Base-by-base conservation (phyloP, 2,329 filamentous ascomycete species). In the Geosmithia flava region DNA sequence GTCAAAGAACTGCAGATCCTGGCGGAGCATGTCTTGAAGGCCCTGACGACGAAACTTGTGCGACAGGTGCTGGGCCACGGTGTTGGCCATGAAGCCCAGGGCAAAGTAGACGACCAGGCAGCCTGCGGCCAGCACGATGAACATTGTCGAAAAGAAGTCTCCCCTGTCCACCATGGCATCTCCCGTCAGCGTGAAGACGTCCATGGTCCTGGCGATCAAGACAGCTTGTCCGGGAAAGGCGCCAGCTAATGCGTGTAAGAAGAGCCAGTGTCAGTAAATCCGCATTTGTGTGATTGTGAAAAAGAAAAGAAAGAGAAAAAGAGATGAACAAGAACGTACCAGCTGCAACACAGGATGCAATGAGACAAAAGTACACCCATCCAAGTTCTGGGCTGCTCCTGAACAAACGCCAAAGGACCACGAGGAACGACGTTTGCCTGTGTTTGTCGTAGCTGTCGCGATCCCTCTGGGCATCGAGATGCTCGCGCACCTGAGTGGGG, bases 1-100 rank as follows among this genome's bases (percentile, higher is more conserved):
- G 63, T 97, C 93, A 56, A 96, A 98, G 64, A 90, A 97, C 27
- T 81, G 72, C 50, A 97, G 90, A 53, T 97, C 93, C 65, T 97
- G 91, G 53, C 90, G 85, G 47, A 97, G 78, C 70, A 97, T 88
- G 20, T 83, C 75, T 30, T 90, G 77, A 71, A 98, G 96, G 7
- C 89, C 85, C 49, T 73, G 74, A 62, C 93, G 81, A 56, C 93
- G 80, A 1, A 91, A 87, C 90, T 58, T 81, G 81, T 17, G 88
- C 90, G 56, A 97, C 90, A 47, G 23, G 48, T 56, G 57, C 52
- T 61, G 59, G 10, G 62, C 55, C 10, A 66, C 55, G 6, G 55
- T 50, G 48, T 68, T 69, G 15, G 64, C 62, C 2, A 57, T 44
- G 49, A 55, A 66, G 2, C 68, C 67, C 37, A 68, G 53, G 8